Evolutionary conservation across 192 early-diverging fungal genomes (phyloP).

Genomic region (Linderina pennispora): DNA sequence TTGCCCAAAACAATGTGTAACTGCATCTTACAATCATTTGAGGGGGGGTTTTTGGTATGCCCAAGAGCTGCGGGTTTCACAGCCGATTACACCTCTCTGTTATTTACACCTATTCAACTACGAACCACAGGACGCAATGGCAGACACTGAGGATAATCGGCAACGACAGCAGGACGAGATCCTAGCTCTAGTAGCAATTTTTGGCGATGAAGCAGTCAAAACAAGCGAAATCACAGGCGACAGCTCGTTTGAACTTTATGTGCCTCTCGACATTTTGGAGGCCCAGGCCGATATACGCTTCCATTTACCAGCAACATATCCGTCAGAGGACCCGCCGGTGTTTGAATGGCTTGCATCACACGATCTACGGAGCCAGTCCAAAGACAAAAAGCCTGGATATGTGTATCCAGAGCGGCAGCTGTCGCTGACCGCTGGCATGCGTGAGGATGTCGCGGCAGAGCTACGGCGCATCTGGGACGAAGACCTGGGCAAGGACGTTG

Average conservation of each 20-base stretch:
- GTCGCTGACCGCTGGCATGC: slow-evolving; percentile 18
- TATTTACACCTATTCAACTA: neutral
- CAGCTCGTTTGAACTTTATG: slow-evolving; percentile 25
- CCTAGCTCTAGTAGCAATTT: slow-evolving; percentile 42
- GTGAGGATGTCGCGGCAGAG: slow-evolving; percentile 7
- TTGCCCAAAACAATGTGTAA: too few relatives aligned
- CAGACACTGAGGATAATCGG: slow-evolving; percentile 24
- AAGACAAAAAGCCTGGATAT: slow-evolving; percentile 4
- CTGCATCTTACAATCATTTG: too few relatives aligned
- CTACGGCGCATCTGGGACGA: slow-evolving; percentile 19
- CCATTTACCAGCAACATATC: slow-evolving; percentile 38
- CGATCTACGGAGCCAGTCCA: slow-evolving; percentile 4
- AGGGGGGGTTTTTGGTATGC: too few relatives aligned
- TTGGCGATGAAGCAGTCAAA: slow-evolving; percentile 30
- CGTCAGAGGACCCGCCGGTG: slow-evolving; percentile 25
- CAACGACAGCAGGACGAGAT: slow-evolving; percentile 45
- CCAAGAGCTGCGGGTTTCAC: too few relatives aligned
- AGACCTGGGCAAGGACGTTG: slow-evolving; percentile 30
- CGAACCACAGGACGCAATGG: neutral
- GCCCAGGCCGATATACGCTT: slow-evolving; percentile 27
- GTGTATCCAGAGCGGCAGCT: slow-evolving; percentile 25
- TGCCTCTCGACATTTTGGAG: slow-evolving; percentile 18
- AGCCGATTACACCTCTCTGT: too few relatives aligned
- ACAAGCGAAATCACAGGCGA: neutral
- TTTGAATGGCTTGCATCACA: slow-evolving; percentile 39